A percentile compares a stretch with the other conserved stretches of the same genome.
phyloP scores from a whole-genome alignment of 148 eudicot genomes.

The Cornus florida region DNA sequence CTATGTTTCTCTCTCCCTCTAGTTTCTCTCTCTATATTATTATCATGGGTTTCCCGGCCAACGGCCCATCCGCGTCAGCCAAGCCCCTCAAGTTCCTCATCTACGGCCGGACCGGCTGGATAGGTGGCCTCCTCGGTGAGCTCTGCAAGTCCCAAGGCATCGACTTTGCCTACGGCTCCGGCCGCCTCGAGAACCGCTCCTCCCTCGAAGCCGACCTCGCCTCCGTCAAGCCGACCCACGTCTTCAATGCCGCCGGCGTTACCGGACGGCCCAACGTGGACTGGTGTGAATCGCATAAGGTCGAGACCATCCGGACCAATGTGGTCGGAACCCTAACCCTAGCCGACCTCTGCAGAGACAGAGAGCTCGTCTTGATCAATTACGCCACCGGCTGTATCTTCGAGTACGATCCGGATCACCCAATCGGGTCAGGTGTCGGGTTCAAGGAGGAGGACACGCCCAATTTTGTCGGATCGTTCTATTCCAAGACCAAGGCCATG shows the following conservation, averaged over 20 bases:
- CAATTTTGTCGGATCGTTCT: conserved; percentile 51
- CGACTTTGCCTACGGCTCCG: conserved; percentile 42
- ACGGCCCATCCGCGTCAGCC: conserved; percentile 13
- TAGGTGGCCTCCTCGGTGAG: conserved; percentile 50
- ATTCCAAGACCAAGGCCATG: conserved; percentile 71
- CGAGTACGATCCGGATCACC: conserved; percentile 53
- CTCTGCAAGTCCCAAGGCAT: conserved; percentile 46
- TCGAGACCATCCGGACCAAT: conserved; percentile 51
- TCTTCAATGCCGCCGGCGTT: conserved; percentile 61
- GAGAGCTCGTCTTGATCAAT: conserved; percentile 34
- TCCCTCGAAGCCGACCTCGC: conserved; percentile 41
- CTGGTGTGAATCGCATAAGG: conserved; percentile 61
- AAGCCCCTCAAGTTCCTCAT: conserved; percentile 45
- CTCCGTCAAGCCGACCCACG: conserved; percentile 41
- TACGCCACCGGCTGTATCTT: conserved; percentile 63
- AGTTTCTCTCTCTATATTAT: not conserved
- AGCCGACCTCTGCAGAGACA: conserved; percentile 54
- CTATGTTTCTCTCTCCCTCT: not conserved
- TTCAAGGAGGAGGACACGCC: conserved; percentile 59
- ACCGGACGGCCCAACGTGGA: conserved; percentile 63
- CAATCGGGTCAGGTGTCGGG: conserved; percentile 48
- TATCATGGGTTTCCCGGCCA: conserved; percentile 20
- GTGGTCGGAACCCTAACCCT: conserved; percentile 55
- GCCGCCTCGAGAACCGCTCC: conserved; percentile 50
- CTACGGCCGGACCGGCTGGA: conserved; percentile 64